Evolutionary conservation across 371 early-diverging fungal genomes (phyloP).

Genomic region (Coelomomyces lativittatus): DNA sequence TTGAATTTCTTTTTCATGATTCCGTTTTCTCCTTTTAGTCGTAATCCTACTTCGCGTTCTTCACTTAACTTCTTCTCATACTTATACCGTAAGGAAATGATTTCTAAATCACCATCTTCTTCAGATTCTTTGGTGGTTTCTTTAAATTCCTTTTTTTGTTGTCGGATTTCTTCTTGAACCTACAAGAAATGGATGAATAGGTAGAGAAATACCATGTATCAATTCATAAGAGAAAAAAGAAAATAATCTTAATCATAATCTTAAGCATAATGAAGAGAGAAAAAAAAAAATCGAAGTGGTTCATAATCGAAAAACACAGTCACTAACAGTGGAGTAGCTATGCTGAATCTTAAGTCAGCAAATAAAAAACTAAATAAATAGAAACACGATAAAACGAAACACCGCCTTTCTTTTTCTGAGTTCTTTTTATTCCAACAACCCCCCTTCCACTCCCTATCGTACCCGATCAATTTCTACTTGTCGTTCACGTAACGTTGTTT

Average conservation of each 20-base stretch:
- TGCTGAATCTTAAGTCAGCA: not conserved
- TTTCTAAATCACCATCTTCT: slow-evolving; percentile 32
- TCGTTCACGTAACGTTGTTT: slow-evolving; percentile 11
- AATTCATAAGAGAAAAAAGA: not conserved
- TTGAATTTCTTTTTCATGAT: slow-evolving; percentile 43
- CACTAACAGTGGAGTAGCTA: not conserved
- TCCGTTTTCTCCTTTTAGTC: slow-evolving; percentile 39
- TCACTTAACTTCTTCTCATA: slow-evolving; percentile 20
- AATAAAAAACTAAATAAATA: too few species aligned
- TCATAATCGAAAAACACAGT: not conserved
- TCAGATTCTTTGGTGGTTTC: slow-evolving; percentile 29
- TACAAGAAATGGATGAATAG: too few species aligned
- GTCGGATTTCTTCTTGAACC: slow-evolving; percentile 23
- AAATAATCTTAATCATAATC: too few species aligned
- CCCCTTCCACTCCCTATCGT: too few species aligned
- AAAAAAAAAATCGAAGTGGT: too few species aligned
- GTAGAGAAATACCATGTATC: too few species aligned
- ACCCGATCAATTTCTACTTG: slow-evolving; percentile 25
- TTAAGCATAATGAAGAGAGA: too few species aligned
- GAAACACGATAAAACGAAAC: too few species aligned
- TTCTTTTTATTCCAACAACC: too few species aligned
- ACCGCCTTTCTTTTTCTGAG: too few species aligned
- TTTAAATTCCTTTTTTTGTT: slow-evolving; percentile 18
- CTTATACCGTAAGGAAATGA: slow-evolving; percentile 7
- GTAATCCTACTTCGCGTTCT: slow-evolving; percentile 26